phyloP scores from a whole-genome alignment of 768 basidiomycete species.

The Polyporus arcularius region DNA sequence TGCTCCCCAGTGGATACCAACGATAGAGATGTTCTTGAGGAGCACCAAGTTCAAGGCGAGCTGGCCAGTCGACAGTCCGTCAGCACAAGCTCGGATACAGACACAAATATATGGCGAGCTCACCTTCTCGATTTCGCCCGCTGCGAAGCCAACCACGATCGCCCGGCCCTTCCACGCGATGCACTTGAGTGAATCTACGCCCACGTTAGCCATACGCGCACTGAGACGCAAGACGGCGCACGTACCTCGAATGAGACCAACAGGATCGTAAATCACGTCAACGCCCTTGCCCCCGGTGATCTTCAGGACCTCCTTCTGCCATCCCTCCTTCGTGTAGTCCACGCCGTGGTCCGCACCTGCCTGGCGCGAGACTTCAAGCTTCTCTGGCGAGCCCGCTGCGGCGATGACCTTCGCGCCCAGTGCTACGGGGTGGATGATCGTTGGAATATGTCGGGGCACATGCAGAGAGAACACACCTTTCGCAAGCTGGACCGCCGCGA shows the following conservation, averaged over 20 bases:
- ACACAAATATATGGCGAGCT: neutral
- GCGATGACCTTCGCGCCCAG: conserved; percentile 95
- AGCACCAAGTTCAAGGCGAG: conserved; percentile 72
- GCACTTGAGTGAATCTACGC: conserved; percentile 81
- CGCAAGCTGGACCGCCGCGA: conserved; percentile 89
- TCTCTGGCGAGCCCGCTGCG: conserved; percentile 77
- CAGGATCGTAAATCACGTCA: conserved; percentile 85
- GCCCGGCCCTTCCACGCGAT: conserved; percentile 94
- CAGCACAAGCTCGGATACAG: neutral
- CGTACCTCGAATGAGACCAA: conserved; percentile 71
- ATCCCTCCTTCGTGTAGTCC: conserved; percentile 74
- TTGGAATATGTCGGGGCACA: neutral
- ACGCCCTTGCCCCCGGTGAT: conserved; percentile 86
- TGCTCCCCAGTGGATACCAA: conserved; percentile 88
- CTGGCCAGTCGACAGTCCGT: conserved; percentile 38
- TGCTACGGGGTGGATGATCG: conserved; percentile 40
- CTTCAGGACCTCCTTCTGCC: conserved; percentile 89
- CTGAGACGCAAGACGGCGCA: neutral
- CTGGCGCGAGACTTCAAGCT: conserved; percentile 75
- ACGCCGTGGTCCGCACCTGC: conserved; percentile 82
- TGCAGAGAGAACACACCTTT: conserved; percentile 58
- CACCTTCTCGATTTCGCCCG: conserved; percentile 82
- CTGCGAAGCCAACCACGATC: conserved; percentile 92
- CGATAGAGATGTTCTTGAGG: conserved; percentile 50
- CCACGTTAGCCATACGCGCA: conserved; percentile 7